Base-by-base conservation (phyloP, 2,329 filamentous ascomycete species). In the Corniculantispora saksenae region DNA sequence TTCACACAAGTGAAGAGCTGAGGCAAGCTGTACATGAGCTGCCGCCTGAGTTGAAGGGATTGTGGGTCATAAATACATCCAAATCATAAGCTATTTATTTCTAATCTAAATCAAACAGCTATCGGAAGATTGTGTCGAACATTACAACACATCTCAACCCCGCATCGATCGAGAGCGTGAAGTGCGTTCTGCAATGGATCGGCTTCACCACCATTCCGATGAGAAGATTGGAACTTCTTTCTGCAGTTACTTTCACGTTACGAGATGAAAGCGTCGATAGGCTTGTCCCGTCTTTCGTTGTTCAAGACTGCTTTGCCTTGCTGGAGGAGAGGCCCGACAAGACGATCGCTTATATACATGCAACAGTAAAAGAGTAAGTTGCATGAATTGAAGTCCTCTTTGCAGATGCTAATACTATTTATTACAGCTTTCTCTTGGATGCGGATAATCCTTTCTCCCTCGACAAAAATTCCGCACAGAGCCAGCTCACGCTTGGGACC, bases 171-270 rank as follows among this genome's bases (percentile, higher is more conserved):
- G 57, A 66, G 0, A 73, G 76, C 1, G 48, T 78, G 5, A 69
- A 64, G 21, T 72, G 67, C 1, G 71, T 78, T 0, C 61, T 79
- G 2, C 70, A 75, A 3, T 80, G 77, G 77, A 72, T 80, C 17
- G 74, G 77, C 0, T 79, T 76, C 57, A 65, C 77, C 0, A 76
- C 73, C 51, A 67, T 76, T 0, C 78, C 77, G 0, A 67, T 80
- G 1, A 69, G 67, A 40, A 74, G 69, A 40, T 27, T 70, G 1
- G 77, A 79, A 55, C 67, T 79, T 7, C 66, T 70, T 13, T 79
- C 76, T 1, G 78, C 77, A 0, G 57, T 78, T 1, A 55, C 72
- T 0, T 77, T 78, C 51, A 67, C 27, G 4, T 25, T 32, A 7
- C 13, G 27, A 7, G 51, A 71, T 10, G 43, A 61, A 19, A 40